Evolutionary conservation across 1,284 basidiomycete genomes (phyloP).

Genomic region (Hemileia vastatrix): DNA sequence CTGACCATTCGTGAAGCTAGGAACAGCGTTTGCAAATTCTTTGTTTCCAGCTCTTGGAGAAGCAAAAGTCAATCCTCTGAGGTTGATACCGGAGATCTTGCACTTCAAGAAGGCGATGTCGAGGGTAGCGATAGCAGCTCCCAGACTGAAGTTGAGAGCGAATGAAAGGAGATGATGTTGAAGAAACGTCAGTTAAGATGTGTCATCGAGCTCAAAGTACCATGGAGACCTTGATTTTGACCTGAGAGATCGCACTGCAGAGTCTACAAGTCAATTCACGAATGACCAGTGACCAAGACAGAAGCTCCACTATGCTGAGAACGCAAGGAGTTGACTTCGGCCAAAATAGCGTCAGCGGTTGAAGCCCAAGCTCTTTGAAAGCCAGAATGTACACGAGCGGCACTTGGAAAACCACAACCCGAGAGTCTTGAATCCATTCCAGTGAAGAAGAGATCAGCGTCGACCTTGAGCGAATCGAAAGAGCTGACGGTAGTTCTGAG

Average conservation of each 20-base stretch:
- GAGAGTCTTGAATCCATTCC: conserved; percentile 27
- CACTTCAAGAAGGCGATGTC: conserved; percentile 31
- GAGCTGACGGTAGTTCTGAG: conserved; percentile 1
- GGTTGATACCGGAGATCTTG: conserved; percentile 24
- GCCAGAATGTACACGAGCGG: conserved; percentile 29
- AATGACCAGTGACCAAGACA: conserved; percentile 34
- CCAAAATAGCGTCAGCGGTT: conserved; percentile 28
- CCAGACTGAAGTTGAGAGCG: conserved; percentile 20
- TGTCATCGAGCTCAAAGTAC: too few relatives aligned
- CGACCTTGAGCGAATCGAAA: conserved; percentile 29
- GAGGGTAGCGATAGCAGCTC: conserved; percentile 32
- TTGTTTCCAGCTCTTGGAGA: conserved; percentile 32
- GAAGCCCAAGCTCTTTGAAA: conserved; percentile 35
- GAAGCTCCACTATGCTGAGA: conserved; percentile 24
- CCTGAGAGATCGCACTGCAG: too few relatives aligned
- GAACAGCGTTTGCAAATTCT: background rate
- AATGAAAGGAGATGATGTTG: background rate
- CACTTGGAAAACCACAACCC: conserved; percentile 23
- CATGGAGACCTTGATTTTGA: too few relatives aligned
- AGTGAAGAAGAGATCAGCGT: conserved; percentile 27
- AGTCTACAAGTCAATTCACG: background rate
- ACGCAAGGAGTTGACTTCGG: conserved; percentile 29
- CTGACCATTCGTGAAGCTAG: background rate
- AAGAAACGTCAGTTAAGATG: background rate
- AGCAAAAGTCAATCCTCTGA: conserved; percentile 27